Base-by-base conservation (phyloP, 148 eudicot genomes). In the Selenicereus undatus region DNA sequence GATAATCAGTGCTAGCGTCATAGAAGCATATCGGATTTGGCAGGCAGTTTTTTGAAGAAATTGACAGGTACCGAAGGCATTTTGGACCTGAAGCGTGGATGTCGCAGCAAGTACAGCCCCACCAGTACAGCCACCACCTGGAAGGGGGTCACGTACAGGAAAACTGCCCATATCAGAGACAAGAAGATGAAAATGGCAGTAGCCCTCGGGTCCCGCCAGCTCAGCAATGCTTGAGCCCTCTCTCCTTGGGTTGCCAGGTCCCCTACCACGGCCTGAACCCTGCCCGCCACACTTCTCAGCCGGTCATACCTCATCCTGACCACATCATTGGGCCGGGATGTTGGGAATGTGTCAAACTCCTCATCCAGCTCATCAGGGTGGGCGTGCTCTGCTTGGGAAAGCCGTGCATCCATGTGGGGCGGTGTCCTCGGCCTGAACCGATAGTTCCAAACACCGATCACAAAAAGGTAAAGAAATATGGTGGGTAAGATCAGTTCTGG, bases 191-290 rank as follows among this genome's bases (percentile, higher is more conserved):
- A 83, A 3, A 93, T 91, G 1, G 98, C 97, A 0, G 99, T 95
- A 1, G 97, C 98, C 78, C 99, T 88, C 1, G 99, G 94, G 75
- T 95, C 99, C 80, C 99, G 82, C 99, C 99, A 95, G 87, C 93
- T 87, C 29, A 95, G 87, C 80, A 95, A 83, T 2, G 93, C 87
- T 26, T 92, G 89, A 39, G 91, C 89, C 56, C 98, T 85, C 84
- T 95, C 98, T 30, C 94, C 97, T 79, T 95, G 98, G 14, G 96
- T 87, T 22, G 98, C 98, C 78, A 95, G 76, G 78, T 95, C 98
- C 20, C 96, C 98, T 1, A 86, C 84, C 89, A 95, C 98, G 0
- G 90, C 88, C 83, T 95, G 98, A 18, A 95, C 93, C 60, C 89
- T 82, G 1, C 96, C 94, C 0, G 98, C 92, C 68, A 95, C 91